phyloP scores from a whole-genome alignment of 2,329 filamentous ascomycete genomes.

The Penicillium sp. region DNA sequence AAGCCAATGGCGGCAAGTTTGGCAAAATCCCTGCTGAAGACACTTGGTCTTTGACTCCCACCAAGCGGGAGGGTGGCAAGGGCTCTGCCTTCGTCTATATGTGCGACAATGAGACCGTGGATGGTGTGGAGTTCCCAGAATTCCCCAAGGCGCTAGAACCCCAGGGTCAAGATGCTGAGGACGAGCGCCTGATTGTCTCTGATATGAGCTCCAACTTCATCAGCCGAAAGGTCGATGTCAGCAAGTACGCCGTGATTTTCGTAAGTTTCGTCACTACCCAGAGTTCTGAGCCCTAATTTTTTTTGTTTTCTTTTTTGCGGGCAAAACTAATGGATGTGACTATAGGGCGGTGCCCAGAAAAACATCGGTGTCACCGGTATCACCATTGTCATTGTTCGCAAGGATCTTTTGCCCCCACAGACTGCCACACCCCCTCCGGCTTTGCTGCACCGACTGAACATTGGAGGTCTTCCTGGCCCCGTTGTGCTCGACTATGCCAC shows the following conservation, averaged over 20 bases:
- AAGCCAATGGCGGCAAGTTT: conserved; percentile 71
- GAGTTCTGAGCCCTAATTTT: too few relatives aligned
- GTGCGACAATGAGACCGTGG: conserved; percentile 75
- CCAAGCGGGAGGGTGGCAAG: conserved; percentile 49
- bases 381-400: conserved; percentile 78
- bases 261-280: conserved; percentile 42
- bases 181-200: conserved; percentile 71
- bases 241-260: conserved; percentile 78
- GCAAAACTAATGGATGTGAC: conserved; percentile 9
- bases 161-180: conserved; percentile 51
- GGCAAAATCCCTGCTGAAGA: conserved; percentile 72
- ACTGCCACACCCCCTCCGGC: conserved; percentile 59
- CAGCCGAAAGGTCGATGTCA: conserved; percentile 67
- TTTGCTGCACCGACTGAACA: conserved; percentile 65
- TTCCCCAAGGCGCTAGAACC: conserved; percentile 61
- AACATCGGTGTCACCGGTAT: conserved; percentile 83
- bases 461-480: conserved; percentile 61
- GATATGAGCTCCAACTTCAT: conserved; percentile 97
- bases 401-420: conserved; percentile 66
- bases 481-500: conserved; percentile 76
- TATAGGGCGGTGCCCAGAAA: conserved; percentile 73
- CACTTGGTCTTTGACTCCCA: conserved; percentile 65
- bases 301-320: too few relatives aligned
- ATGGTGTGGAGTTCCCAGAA: conserved; percentile 80
- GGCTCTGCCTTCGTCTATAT: conserved; percentile 70